These are phyloP conservation scores for Mollisiaceae sp. DNA, from an alignment of 2,329 filamentous ascomycete genomes.

Conservation along the genomic window DNA sequence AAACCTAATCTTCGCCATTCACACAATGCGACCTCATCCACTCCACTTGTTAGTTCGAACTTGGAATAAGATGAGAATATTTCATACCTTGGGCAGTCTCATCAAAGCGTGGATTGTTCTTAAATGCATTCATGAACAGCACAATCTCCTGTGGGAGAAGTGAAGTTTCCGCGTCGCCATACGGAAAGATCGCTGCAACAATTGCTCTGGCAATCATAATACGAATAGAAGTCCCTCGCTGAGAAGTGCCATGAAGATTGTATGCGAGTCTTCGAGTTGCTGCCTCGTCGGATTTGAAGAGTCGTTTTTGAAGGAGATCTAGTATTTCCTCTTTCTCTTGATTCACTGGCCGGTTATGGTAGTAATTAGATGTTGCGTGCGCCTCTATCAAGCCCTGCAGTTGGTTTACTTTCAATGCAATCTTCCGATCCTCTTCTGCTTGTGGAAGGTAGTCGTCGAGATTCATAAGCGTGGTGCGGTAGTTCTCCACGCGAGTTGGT, in stretches of 20 bases:
- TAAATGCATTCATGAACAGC: constrained; percentile 7
- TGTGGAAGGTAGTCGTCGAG: constrained; percentile 7
- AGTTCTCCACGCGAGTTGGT: constrained; percentile 1
- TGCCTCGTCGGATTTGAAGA: constrained; percentile 2
- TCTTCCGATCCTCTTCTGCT: constrained; percentile 1
- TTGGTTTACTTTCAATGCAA: constrained; percentile 8
- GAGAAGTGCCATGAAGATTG: not conserved
- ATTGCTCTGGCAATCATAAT: constrained; percentile 7
- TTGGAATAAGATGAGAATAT: not conserved
- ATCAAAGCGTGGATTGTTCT: not conserved
- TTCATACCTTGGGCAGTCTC: not conserved
- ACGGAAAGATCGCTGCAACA: not conserved
- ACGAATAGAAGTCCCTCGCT: not conserved
- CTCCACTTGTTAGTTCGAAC: not conserved
- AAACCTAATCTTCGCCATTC: constrained; percentile 3
- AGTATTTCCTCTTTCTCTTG: not conserved
- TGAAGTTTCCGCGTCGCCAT: not conserved
- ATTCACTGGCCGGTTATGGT: not conserved
- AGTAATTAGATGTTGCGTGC: not conserved
- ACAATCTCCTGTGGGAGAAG: constrained; percentile 1
- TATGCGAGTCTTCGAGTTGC: not conserved
- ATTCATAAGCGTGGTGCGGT: constrained; percentile 4
- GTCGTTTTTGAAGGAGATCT: not conserved
- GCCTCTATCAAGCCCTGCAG: not conserved
- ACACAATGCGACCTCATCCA: constrained; percentile 6